Conservation (phyloP, 208 protist species). For the Perkinsela sp. region DNA sequence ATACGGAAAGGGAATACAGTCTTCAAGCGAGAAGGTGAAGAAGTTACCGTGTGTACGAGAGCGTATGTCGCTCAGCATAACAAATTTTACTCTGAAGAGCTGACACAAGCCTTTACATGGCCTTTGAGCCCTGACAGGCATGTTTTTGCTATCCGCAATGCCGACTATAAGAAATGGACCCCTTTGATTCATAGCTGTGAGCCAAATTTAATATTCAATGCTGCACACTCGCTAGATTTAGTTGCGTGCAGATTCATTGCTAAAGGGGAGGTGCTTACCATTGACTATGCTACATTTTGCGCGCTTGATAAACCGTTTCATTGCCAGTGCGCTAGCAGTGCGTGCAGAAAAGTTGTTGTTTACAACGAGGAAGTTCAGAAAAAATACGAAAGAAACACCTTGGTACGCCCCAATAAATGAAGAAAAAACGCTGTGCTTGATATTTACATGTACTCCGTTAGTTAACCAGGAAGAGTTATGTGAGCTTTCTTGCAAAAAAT, state of each 20-base stretch:
- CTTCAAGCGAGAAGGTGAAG: slow-evolving; percentile 23
- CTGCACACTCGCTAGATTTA: slow-evolving; percentile 47
- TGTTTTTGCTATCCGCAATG: slow-evolving; percentile 50
- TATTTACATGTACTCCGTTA: too few species aligned
- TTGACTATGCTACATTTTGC: slow-evolving; percentile 65
- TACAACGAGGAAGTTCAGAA: neutral
- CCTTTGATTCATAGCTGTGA: slow-evolving; percentile 60
- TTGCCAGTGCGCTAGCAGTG: neutral
- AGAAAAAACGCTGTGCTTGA: too few species aligned
- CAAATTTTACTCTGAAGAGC: neutral
- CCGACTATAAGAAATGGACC: slow-evolving; percentile 26
- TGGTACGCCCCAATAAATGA: neutral
- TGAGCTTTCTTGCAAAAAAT: too few species aligned
- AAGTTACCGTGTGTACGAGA: slow-evolving; percentile 36
- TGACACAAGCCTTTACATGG: slow-evolving; percentile 29
- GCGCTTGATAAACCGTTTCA: slow-evolving; percentile 3
- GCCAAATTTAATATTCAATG: slow-evolving; percentile 40
- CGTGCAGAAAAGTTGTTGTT: neutral
- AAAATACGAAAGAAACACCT: neutral
- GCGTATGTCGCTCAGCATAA: slow-evolving; percentile 12
- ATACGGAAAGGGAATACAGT: slow-evolving; percentile 20
- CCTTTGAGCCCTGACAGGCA: slow-evolving; percentile 41
- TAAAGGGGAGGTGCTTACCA: slow-evolving; percentile 33
- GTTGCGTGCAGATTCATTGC: slow-evolving; percentile 26
- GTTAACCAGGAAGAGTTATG: too few species aligned